Percentiles rank a stretch among this genome's conserved stretches.
These are phyloP conservation scores for Rhynchospora breviuscula DNA, from an alignment of 176 grass and related monocot genomes.

Conservation along the genomic window DNA sequence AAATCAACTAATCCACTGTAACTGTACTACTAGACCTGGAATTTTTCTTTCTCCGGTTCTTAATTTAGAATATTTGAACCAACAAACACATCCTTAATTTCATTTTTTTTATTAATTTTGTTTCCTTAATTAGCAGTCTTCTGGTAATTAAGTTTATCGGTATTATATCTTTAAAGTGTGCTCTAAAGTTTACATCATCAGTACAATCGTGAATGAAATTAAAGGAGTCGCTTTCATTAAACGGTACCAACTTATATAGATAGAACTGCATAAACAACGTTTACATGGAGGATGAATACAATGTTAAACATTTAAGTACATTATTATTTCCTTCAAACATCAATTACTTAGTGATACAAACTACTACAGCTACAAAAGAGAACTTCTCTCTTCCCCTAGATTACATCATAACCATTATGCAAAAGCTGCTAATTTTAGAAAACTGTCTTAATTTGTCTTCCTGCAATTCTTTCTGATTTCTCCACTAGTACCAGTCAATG, in stretches of 20 bases:
- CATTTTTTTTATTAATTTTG: no score
- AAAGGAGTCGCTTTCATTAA: neutral
- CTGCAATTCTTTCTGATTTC: slow-evolving; percentile 66
- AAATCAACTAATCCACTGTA: no score
- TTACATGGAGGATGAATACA: neutral
- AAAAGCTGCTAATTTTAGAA: neutral
- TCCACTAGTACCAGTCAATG: slow-evolving; percentile 45
- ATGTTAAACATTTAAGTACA: neutral
- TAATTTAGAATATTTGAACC: no score
- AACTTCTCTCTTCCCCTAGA: neutral
- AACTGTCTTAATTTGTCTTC: slow-evolving; percentile 42
- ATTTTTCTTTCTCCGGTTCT: no score
- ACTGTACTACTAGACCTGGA: no score
- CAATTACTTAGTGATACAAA: neutral
- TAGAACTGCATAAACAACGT: neutral
- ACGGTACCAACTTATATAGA: neutral
- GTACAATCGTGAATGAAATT: no score
- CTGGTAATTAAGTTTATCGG: no score
- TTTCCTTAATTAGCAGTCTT: no score
- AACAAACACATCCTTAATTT: no score
- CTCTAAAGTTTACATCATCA: no score
- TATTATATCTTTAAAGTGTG: no score
- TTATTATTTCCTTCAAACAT: neutral
- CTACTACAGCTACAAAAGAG: neutral
- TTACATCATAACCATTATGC: neutral